Evolutionary conservation across 116 monocot genomes (phyloP).

Genomic region (Papilionanthe hybrid): DNA sequence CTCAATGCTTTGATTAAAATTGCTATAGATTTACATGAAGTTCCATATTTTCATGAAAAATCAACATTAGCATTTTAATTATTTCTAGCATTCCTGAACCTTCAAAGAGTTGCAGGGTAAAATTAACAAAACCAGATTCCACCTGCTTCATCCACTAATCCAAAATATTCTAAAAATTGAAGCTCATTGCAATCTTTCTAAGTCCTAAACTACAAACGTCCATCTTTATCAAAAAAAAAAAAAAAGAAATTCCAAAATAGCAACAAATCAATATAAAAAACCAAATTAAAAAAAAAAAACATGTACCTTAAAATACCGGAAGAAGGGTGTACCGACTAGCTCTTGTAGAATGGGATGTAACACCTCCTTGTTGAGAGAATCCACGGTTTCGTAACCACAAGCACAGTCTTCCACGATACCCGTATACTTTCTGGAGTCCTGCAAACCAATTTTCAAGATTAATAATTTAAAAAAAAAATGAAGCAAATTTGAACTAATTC

Average conservation of each 20-base stretch:
- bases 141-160: not conserved
- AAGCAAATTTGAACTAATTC: not conserved
- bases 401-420: slow-evolving; percentile 52
- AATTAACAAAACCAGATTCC: not conserved
- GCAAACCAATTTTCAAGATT: not conserved
- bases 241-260: not conserved
- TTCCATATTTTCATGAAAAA: not conserved
- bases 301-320: slow-evolving; percentile 44
- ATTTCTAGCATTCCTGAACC: not conserved
- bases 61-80: not conserved
- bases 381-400: slow-evolving; percentile 53
- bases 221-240: not conserved
- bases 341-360: slow-evolving; percentile 49
- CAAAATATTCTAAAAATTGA: not conserved
- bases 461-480: not conserved
- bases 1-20: not conserved
- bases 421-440: slow-evolving; percentile 37
- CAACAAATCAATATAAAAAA: not conserved
- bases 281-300: not conserved
- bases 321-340: slow-evolving; percentile 40
- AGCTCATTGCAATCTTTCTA: not conserved
- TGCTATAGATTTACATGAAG: not conserved
- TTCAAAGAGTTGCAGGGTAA: not conserved
- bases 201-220: not conserved
- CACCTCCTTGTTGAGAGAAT: slow-evolving; percentile 39